phyloP scores from a whole-genome alignment of 345 rosid genomes.

The Iberis pinnata region DNA sequence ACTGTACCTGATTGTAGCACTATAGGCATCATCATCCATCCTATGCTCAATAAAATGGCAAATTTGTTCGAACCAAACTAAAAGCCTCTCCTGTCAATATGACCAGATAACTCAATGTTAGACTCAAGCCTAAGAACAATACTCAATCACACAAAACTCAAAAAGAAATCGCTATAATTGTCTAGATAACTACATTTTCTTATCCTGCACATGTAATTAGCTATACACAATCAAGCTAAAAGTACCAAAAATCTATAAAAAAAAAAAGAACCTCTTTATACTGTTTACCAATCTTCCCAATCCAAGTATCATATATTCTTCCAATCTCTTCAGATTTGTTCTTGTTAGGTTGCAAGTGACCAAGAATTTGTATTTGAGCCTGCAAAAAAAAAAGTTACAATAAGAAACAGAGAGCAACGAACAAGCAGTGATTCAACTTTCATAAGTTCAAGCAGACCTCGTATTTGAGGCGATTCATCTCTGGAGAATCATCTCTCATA shows the following conservation, averaged over 20 bases:
- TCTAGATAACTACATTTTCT: background rate
- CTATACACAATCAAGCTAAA: too few relatives aligned
- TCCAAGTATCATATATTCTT: conserved; percentile 59
- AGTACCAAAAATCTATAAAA: background rate
- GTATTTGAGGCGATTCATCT: conserved; percentile 56
- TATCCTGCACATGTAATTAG: background rate
- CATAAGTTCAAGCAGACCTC: conserved; percentile 42
- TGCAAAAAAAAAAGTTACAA: conserved; percentile 13
- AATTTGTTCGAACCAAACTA: conserved; percentile 63
- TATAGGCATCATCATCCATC: conserved; percentile 44
- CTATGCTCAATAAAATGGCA: conserved; percentile 44
- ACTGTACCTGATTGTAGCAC: conserved; percentile 45
- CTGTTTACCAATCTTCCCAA: conserved; percentile 44
- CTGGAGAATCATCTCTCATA: conserved; percentile 33
- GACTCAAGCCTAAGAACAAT: conserved; percentile 3
- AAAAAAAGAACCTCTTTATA: conserved; percentile 38
- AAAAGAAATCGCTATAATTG: background rate
- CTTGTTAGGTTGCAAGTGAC: conserved; percentile 32
- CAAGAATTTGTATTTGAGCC: conserved; percentile 57
- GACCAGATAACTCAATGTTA: conserved; percentile 2
- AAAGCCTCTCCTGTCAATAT: conserved; percentile 44
- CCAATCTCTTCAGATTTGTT: conserved; percentile 33
- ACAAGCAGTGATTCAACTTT: too few relatives aligned
- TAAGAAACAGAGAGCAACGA: background rate
- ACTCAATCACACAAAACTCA: too few relatives aligned